phyloP scores from a whole-genome alignment of 2,329 filamentous ascomycete species.

The Cladophialophora carrionii region DNA sequence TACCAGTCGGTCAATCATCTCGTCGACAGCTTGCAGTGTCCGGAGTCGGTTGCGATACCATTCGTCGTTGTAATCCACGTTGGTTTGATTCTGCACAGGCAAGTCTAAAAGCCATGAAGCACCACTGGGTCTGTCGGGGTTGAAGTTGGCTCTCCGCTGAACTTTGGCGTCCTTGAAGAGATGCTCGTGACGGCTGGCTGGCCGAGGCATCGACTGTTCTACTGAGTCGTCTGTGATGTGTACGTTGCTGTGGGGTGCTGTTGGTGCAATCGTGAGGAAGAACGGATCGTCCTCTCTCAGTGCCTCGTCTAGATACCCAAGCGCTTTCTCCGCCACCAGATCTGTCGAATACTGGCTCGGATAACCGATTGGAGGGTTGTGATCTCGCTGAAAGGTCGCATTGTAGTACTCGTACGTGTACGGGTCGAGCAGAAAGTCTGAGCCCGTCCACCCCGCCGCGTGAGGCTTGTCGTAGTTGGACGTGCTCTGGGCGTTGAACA shows the following conservation, averaged over 20 bases:
- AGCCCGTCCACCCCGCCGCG: constrained; percentile 46
- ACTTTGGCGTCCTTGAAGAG: constrained; percentile 64
- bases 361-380: constrained; percentile 58
- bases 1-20: constrained; percentile 55
- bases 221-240: constrained; percentile 39
- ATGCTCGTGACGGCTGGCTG: constrained; percentile 63
- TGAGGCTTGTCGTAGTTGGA: constrained; percentile 53
- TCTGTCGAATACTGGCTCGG: constrained; percentile 62
- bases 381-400: constrained; percentile 64
- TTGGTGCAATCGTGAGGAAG: constrained; percentile 68
- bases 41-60: constrained; percentile 57
- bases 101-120: constrained; percentile 54
- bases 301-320: constrained; percentile 65
- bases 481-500: constrained; percentile 57
- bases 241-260: constrained; percentile 67
- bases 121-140: constrained; percentile 59
- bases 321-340: constrained; percentile 62
- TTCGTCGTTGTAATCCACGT: constrained; percentile 57
- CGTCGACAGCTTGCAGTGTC: constrained; percentile 59
- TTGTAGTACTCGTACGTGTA: constrained; percentile 70
- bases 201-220: constrained; percentile 39
- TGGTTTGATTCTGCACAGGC: constrained; percentile 50
- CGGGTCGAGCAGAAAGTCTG: constrained; percentile 51
- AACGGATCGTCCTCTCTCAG: constrained; percentile 60
- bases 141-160: constrained; percentile 67